Percentiles rank a stretch among this genome's conserved stretches.
phyloP scores from a whole-genome alignment of 2,329 filamentous ascomycete genomes.

The Coleophoma crateriformis region DNA sequence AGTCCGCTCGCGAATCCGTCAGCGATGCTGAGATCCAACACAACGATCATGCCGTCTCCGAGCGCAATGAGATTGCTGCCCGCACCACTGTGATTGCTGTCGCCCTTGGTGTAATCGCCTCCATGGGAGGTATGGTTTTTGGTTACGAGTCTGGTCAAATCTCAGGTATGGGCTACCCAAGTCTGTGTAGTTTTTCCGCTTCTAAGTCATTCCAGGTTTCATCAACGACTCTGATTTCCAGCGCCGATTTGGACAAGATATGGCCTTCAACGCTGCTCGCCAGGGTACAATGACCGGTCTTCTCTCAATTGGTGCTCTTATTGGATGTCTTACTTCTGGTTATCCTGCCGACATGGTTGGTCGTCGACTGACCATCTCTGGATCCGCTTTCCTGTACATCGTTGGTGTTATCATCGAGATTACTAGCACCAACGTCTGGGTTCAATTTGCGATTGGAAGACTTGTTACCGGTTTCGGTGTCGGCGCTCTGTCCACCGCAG shows the following conservation, averaged over 20 bases:
- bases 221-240: slow-evolving; percentile 54
- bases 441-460: slow-evolving; percentile 59
- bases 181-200: not conserved
- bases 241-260: slow-evolving; percentile 43
- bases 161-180: slow-evolving; percentile 34
- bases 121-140: slow-evolving; percentile 52
- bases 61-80: slow-evolving; percentile 1
- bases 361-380: slow-evolving; percentile 56
- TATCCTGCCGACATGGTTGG: slow-evolving; percentile 57
- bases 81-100: slow-evolving; percentile 33
- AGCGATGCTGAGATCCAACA: not conserved
- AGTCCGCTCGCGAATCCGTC: not conserved
- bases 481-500: slow-evolving; percentile 56
- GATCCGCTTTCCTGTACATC: slow-evolving; percentile 56
- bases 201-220: slow-evolving; percentile 46
- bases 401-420: slow-evolving; percentile 62
- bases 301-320: slow-evolving; percentile 52
- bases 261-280: slow-evolving; percentile 49
- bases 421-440: slow-evolving; percentile 49
- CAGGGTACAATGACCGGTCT: slow-evolving; percentile 60
- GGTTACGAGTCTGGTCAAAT: slow-evolving; percentile 35
- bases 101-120: slow-evolving; percentile 44
- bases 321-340: slow-evolving; percentile 53
- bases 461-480: slow-evolving; percentile 63
- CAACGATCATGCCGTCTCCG: not conserved